Conservation (phyloP, 495 filamentous ascomycete species). For the Apiosordaria backusii region DNA sequence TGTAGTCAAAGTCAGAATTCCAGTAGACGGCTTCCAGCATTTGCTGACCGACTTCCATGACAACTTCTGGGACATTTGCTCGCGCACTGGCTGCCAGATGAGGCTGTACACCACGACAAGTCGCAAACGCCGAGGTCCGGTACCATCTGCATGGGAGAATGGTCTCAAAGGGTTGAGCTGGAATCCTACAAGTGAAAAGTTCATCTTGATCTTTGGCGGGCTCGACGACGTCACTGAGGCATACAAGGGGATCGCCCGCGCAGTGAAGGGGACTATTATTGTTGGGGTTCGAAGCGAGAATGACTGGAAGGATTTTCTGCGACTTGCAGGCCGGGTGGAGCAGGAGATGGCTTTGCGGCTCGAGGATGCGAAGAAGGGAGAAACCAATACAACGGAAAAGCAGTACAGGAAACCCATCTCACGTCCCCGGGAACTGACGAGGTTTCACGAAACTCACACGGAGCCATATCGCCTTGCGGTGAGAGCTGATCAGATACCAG, state of each 20-base stretch:
- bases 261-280: background rate
- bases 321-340: background rate
- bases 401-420: background rate
- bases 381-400: background rate
- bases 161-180: background rate
- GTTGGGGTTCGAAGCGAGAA: background rate
- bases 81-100: background rate
- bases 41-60: slow-evolving; percentile 11
- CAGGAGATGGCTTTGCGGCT: background rate
- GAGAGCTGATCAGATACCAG: background rate
- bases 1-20: slow-evolving; percentile 21
- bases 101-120: background rate
- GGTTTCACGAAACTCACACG: background rate
- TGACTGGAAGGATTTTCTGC: background rate
- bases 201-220: background rate
- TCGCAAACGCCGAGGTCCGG: background rate
- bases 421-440: background rate
- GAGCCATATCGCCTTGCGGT: background rate
- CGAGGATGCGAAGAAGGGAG: background rate
- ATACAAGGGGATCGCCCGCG: background rate
- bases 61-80: background rate
- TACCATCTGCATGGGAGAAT: background rate
- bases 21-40: background rate
- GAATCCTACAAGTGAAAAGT: background rate
- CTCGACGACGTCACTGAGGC: background rate